Percentiles rank a stretch among this genome's conserved stretches.
phyloP scores from a whole-genome alignment of 1,139 yeast species.

The Nakaseomyces glabratus region DNA sequence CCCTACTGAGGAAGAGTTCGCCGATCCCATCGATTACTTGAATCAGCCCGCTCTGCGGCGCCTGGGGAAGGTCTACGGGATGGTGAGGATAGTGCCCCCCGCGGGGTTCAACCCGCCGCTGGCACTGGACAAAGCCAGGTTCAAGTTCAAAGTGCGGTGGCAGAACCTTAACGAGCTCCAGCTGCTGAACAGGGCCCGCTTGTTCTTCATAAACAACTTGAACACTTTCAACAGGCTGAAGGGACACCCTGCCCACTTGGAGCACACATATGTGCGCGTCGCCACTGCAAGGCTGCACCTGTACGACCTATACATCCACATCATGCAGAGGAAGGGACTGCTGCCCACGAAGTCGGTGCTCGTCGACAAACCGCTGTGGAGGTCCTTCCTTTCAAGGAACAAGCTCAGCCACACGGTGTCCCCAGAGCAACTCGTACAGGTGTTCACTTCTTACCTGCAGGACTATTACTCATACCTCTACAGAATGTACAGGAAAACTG shows the following conservation, averaged over 20 bases:
- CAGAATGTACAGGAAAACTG: background rate
- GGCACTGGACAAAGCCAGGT: conserved; percentile 41
- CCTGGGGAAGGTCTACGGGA: conserved; percentile 54
- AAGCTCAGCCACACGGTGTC: no score
- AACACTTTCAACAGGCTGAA: conserved; percentile 48
- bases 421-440: conserved; percentile 4
- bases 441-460: background rate
- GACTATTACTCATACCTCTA: background rate
- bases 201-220: conserved; percentile 51
- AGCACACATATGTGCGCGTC: background rate
- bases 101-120: conserved; percentile 45
- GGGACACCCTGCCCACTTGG: conserved; percentile 15
- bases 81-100: conserved; percentile 61
- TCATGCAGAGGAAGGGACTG: conserved; percentile 24
- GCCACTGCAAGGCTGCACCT: conserved; percentile 32
- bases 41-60: conserved; percentile 41
- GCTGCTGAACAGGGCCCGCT: conserved; percentile 50
- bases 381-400: no score
- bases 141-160: conserved; percentile 55
- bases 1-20: conserved; percentile 49
- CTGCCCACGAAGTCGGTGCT: no score
- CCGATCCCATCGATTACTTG: conserved; percentile 52
- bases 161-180: conserved; percentile 60
- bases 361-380: no score
- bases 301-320: conserved; percentile 48